phyloP scores from a whole-genome alignment of 495 filamentous ascomycete species.

The Xylaria acuta region DNA sequence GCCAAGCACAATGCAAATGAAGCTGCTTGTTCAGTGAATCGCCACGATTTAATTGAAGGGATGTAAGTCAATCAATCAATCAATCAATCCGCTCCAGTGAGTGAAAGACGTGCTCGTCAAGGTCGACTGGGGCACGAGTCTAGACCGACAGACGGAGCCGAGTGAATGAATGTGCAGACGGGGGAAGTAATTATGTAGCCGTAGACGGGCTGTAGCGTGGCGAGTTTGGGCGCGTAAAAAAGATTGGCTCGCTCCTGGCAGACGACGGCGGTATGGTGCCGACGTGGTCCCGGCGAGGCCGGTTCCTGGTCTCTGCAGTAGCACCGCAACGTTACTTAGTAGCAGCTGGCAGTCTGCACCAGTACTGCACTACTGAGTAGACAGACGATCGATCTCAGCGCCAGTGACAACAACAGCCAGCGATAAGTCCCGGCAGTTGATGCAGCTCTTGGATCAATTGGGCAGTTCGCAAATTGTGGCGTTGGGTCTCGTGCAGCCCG shows the following conservation, averaged over 20 bases:
- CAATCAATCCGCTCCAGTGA: background rate
- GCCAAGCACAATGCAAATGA: constrained; percentile 6
- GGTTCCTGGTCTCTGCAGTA: constrained; percentile 22
- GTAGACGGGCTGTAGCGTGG: constrained; percentile 19
- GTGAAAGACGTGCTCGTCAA: constrained; percentile 9
- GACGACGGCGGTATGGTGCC: constrained; percentile 11
- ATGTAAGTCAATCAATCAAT: too few relatives aligned
- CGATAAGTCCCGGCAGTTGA: constrained; percentile 22
- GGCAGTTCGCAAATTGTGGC: constrained; percentile 23
- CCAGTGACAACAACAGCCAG: background rate
- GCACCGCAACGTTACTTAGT: constrained; percentile 32
- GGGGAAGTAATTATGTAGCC: background rate
- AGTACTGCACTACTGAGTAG: background rate
- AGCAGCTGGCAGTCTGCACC: background rate
- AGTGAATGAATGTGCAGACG: background rate
- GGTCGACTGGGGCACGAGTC: constrained; percentile 5
- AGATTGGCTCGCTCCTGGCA: constrained; percentile 8
- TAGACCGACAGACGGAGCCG: constrained; percentile 8
- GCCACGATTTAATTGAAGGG: background rate
- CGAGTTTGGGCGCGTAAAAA: background rate
- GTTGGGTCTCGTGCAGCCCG: constrained; percentile 20
- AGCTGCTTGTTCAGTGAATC: background rate
- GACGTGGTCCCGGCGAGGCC: constrained; percentile 7
- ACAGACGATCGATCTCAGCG: background rate
- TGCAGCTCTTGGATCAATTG: constrained; percentile 20